These are phyloP conservation scores for Lophium mytilinum DNA, from an alignment of 495 filamentous ascomycete genomes.

Conservation along the genomic window DNA sequence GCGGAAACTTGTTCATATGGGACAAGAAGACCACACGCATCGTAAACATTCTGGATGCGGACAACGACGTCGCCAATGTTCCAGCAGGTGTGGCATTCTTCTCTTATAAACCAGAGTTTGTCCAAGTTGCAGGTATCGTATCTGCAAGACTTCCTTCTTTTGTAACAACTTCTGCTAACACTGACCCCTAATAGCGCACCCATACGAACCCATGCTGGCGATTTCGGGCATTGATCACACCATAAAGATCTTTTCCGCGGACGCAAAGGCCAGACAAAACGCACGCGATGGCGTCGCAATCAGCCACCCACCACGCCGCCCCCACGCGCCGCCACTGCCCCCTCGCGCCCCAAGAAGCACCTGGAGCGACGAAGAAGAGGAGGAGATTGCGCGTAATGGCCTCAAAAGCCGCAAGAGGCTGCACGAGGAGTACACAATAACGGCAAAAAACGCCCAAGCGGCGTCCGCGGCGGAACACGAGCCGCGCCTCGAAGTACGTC, in stretches of 20 bases:
- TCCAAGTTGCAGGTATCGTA: neutral
- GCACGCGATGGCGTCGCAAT: conserved; percentile 52
- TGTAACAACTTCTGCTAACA: neutral
- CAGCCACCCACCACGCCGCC: conserved; percentile 20
- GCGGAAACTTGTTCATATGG: conserved; percentile 64
- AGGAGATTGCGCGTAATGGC: conserved; percentile 31
- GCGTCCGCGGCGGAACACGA: too few relatives aligned
- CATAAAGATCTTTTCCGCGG: conserved; percentile 67
- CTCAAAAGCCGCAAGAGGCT: conserved; percentile 51
- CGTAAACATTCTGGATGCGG: conserved; percentile 62
- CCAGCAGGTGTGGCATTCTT: conserved; percentile 45
- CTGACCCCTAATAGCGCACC: conserved; percentile 44
- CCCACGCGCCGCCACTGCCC: conserved; percentile 10
- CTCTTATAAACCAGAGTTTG: neutral
- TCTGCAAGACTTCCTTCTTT: neutral
- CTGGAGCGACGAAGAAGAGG: conserved; percentile 20
- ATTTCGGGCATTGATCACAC: conserved; percentile 67
- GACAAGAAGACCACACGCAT: conserved; percentile 56
- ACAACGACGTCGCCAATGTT: conserved; percentile 69
- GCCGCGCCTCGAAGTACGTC: too few relatives aligned
- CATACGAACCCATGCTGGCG: conserved; percentile 63
- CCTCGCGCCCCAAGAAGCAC: too few relatives aligned
- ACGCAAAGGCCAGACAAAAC: conserved; percentile 49
- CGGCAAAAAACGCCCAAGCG: conserved; percentile 46
- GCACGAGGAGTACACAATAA: conserved; percentile 55